Conservation (phyloP, 352 stramenopile species). For the Pythium aquatile region DNA sequence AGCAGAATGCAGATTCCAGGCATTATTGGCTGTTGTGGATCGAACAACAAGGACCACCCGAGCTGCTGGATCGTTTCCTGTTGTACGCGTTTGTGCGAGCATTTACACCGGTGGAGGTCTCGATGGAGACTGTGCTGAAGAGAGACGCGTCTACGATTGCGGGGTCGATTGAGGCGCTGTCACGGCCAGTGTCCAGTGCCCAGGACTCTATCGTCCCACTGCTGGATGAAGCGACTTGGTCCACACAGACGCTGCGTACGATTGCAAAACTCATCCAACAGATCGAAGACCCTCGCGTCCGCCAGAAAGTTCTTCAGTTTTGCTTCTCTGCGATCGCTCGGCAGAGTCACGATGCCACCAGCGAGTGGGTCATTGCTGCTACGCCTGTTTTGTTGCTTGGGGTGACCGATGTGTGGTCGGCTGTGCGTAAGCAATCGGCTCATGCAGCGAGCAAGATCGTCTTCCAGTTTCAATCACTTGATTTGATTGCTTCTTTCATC, state of each 20-base stretch:
- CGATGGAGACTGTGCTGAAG: slow-evolving; percentile 6
- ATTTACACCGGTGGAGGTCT: neutral
- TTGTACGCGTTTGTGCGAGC: slow-evolving; percentile 10
- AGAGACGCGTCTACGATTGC: neutral
- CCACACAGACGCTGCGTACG: neutral
- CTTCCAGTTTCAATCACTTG: slow-evolving; percentile 30
- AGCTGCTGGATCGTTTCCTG: neutral
- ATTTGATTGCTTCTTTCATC: slow-evolving; percentile 41
- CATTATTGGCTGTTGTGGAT: neutral
- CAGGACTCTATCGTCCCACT: neutral
- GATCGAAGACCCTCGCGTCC: slow-evolving; percentile 41
- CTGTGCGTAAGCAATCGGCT: slow-evolving; percentile 54
- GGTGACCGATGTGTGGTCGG: slow-evolving; percentile 68
- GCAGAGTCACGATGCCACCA: neutral
- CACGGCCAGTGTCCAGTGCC: neutral
- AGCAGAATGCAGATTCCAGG: neutral
- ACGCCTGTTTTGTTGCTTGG: slow-evolving; percentile 45
- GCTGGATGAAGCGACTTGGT: neutral
- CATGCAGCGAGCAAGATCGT: slow-evolving; percentile 25
- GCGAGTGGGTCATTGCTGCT: slow-evolving; percentile 7
- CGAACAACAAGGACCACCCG: neutral
- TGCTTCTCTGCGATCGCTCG: slow-evolving; percentile 28
- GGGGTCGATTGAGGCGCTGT: slow-evolving; percentile 8
- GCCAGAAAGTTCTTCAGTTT: slow-evolving; percentile 38
- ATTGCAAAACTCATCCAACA: slow-evolving; percentile 26